Conservation (phyloP, 352 stramenopile genomes). For the Phytophthora palmivora region DNA sequence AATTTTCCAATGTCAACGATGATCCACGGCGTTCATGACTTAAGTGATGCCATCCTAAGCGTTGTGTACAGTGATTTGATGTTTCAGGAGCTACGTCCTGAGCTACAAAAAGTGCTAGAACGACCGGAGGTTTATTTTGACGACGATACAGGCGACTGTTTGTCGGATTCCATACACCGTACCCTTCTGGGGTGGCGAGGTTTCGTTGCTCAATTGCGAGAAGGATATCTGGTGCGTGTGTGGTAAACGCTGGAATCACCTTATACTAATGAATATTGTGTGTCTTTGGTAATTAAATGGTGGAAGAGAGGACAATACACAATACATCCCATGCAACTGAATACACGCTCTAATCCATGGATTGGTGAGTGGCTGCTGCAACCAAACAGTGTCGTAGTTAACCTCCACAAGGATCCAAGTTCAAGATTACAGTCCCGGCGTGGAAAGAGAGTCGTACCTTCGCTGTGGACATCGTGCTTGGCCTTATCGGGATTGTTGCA, state of each 20-base stretch:
- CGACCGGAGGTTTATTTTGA: not conserved
- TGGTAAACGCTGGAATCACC: no score
- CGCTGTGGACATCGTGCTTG: conserved; percentile 26
- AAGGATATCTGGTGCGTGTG: conserved; percentile 16
- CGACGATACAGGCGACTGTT: no score
- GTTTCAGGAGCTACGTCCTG: conserved; percentile 6
- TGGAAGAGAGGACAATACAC: no score
- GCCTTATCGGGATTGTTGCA: conserved; percentile 24
- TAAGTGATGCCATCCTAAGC: conserved; percentile 10
- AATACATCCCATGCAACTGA: not conserved
- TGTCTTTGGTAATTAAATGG: no score
- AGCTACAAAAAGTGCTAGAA: conserved; percentile 1
- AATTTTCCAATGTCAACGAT: not conserved
- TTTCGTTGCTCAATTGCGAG: conserved; percentile 22
- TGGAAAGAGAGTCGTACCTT: conserved; percentile 23
- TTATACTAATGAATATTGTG: no score
- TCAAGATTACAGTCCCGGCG: not conserved
- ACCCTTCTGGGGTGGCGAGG: conserved; percentile 3
- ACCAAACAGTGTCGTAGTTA: no score
- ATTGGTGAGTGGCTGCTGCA: no score
- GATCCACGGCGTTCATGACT: not conserved
- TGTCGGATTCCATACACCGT: no score
- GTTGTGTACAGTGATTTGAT: conserved; percentile 7
- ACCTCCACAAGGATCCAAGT: not conserved
- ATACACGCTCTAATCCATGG: not conserved